These are phyloP conservation scores for Hericium rajendrae DNA, from an alignment of 768 basidiomycete species.

Conservation along the genomic window DNA sequence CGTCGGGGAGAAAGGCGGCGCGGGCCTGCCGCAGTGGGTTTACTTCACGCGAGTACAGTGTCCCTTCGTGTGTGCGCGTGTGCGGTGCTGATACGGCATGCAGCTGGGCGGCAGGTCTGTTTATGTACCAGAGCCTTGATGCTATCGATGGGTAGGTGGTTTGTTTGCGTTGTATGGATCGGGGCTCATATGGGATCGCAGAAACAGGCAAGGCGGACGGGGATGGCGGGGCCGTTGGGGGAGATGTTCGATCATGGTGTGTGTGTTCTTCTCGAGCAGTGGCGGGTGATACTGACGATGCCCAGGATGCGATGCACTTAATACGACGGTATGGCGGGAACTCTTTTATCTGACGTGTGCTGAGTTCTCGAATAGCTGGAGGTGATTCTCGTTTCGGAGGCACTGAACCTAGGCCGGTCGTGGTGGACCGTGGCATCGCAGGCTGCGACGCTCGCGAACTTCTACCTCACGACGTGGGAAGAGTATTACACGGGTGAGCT, in stretches of 20 bases:
- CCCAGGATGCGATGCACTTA: slow-evolving; percentile 83
- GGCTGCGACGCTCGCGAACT: slow-evolving; percentile 55
- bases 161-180: background rate
- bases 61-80: background rate
- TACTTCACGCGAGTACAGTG: slow-evolving; percentile 67
- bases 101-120: slow-evolving; percentile 84
- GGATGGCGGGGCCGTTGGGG: slow-evolving; percentile 95
- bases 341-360: background rate
- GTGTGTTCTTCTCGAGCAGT: slow-evolving; percentile 9
- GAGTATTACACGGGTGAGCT: slow-evolving; percentile 76
- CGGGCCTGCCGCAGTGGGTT: slow-evolving; percentile 72
- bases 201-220: slow-evolving; percentile 91
- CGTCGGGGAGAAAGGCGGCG: slow-evolving; percentile 56
- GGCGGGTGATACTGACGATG: background rate
- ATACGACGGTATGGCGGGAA: slow-evolving; percentile 62
- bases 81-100: background rate
- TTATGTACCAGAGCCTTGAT: slow-evolving; percentile 85
- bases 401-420: slow-evolving; percentile 84
- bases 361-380: slow-evolving; percentile 50
- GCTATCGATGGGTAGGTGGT: slow-evolving; percentile 70
- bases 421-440: slow-evolving; percentile 97
- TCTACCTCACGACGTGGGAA: slow-evolving; percentile 71
- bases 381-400: slow-evolving; percentile 70
- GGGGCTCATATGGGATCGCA: slow-evolving; percentile 20
- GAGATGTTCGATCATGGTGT: slow-evolving; percentile 97